Evolutionary conservation across 257 asterid species (phyloP).

Genomic region (Solanum pennellii): DNA sequence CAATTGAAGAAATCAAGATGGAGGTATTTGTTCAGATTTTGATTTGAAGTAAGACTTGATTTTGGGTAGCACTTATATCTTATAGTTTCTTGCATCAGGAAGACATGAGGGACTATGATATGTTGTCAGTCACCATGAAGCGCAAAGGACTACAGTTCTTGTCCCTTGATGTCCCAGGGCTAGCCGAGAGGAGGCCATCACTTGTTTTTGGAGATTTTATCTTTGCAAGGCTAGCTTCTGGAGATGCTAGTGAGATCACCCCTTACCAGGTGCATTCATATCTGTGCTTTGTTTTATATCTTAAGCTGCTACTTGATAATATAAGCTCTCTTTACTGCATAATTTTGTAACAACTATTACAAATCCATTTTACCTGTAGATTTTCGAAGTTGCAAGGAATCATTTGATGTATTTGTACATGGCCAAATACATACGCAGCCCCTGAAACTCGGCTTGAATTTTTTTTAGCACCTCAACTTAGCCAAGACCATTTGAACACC

Average conservation of each 20-base stretch:
- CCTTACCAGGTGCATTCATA: slow-evolving; percentile 48
- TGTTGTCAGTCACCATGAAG: slow-evolving; percentile 56
- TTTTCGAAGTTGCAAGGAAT: background rate
- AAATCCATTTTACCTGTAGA: background rate
- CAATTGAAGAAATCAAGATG: slow-evolving; percentile 87
- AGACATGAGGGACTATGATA: slow-evolving; percentile 72
- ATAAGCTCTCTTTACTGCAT: background rate
- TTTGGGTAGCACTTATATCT: background rate
- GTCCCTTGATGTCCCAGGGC: slow-evolving; percentile 87
- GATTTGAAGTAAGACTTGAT: background rate
- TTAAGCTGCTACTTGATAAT: background rate
- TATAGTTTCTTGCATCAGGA: slow-evolving; percentile 35
- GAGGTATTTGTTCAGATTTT: slow-evolving; percentile 43
- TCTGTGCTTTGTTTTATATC: background rate
- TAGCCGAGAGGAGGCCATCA: slow-evolving; percentile 97
- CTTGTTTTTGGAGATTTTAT: slow-evolving; percentile 67
- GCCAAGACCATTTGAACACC: background rate
- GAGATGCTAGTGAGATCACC: slow-evolving; percentile 8
- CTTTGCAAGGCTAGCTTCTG: slow-evolving; percentile 41
- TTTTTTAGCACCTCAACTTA: background rate
- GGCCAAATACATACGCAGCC: background rate
- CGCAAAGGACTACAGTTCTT: slow-evolving; percentile 31
- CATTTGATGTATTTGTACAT: background rate
- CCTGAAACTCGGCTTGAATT: background rate
- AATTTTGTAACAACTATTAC: background rate